Evolutionary conservation across 1,284 basidiomycete species (phyloP).

Genomic region (Ustilago xerochloae): DNA sequence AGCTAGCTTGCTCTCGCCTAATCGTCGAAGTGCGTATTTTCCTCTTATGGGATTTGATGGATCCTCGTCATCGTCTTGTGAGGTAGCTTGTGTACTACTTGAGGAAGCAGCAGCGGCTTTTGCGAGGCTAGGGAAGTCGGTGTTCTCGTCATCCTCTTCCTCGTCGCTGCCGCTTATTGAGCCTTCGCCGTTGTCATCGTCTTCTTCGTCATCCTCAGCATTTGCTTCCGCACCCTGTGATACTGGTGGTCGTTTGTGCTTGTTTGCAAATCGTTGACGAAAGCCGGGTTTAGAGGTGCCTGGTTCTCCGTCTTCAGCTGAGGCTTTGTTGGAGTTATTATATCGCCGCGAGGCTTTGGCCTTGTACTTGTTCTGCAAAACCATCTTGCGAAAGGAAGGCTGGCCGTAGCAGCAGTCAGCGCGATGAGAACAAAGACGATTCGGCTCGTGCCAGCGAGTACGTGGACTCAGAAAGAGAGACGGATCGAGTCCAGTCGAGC

Average conservation of each 20-base stretch:
- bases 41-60: slow-evolving; percentile 22
- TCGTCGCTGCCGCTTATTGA: slow-evolving; percentile 11
- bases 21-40: slow-evolving; percentile 54
- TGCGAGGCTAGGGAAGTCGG: slow-evolving; percentile 34
- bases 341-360: slow-evolving; percentile 64
- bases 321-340: slow-evolving; percentile 27
- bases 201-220: neutral
- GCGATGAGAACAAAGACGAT: slow-evolving; percentile 17
- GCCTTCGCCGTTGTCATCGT: slow-evolving; percentile 3
- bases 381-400: slow-evolving; percentile 37
- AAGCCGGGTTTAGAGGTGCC: slow-evolving; percentile 23
- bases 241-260: neutral
- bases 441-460: slow-evolving; percentile 5
- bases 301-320: slow-evolving; percentile 13
- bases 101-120: slow-evolving; percentile 21
- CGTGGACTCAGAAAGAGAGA: too few species aligned
- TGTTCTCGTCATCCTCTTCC: slow-evolving; percentile 21
- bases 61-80: slow-evolving; percentile 10
- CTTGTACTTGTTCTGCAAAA: slow-evolving; percentile 68
- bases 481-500: neutral
- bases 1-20: slow-evolving; percentile 58
- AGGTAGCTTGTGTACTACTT: neutral
- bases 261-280: slow-evolving; percentile 27
- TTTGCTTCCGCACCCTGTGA: slow-evolving; percentile 17
- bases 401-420: slow-evolving; percentile 2